Conservation (phyloP, 345 rosid genomes). For the Moricandia arvensis region DNA sequence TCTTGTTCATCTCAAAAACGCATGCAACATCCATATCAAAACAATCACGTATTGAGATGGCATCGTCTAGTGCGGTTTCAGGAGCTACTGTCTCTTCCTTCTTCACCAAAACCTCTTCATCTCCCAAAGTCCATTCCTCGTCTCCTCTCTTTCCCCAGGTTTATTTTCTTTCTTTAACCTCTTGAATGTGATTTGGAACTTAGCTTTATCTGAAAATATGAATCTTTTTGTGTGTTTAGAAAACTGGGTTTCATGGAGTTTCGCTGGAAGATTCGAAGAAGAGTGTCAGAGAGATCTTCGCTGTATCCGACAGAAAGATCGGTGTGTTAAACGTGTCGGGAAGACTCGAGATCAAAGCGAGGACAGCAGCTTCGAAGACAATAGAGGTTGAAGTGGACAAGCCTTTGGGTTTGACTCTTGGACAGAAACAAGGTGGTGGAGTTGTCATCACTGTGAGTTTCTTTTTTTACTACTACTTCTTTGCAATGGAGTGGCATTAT, state of each 20-base stretch:
- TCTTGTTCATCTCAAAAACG: neutral
- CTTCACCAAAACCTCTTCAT: slow-evolving; percentile 34
- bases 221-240: slow-evolving; percentile 35
- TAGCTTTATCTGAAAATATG: slow-evolving; percentile 14
- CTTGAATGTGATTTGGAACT: slow-evolving; percentile 14
- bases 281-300: slow-evolving; percentile 43
- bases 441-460: slow-evolving; percentile 81
- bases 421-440: slow-evolving; percentile 88
- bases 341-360: slow-evolving; percentile 58
- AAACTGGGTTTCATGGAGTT: slow-evolving; percentile 61
- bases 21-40: too few relatives aligned
- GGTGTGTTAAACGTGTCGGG: slow-evolving; percentile 7
- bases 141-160: slow-evolving; percentile 30
- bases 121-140: slow-evolving; percentile 28
- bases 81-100: slow-evolving; percentile 38
- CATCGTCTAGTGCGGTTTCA: slow-evolving; percentile 35
- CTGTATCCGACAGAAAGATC: slow-evolving; percentile 36
- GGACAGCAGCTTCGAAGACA: slow-evolving; percentile 70
- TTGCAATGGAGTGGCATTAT: neutral
- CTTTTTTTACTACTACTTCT: neutral
- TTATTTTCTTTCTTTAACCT: neutral
- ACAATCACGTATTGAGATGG: slow-evolving; percentile 17
- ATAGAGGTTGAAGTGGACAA: slow-evolving; percentile 96
- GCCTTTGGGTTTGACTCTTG: slow-evolving; percentile 89
- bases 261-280: slow-evolving; percentile 63